Evolutionary conservation across 2,329 filamentous ascomycete genomes (phyloP).

Genomic region (Talaromyces amestolkiae): DNA sequence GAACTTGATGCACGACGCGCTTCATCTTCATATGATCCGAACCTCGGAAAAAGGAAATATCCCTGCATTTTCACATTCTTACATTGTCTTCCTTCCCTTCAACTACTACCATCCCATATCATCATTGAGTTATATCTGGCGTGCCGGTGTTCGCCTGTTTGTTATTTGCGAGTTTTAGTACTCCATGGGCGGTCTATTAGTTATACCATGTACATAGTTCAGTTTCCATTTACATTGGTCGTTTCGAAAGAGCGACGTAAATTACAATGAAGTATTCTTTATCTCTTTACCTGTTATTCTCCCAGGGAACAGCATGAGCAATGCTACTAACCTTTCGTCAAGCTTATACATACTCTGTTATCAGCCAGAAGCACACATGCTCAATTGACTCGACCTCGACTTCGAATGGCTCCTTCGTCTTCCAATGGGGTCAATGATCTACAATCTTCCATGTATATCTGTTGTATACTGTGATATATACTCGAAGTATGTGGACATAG

Average conservation of each 20-base stretch:
- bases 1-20: background rate
- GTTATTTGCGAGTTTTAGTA: background rate
- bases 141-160: slow-evolving; percentile 13
- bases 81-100: background rate
- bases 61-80: slow-evolving; percentile 10
- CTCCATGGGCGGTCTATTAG: slow-evolving; percentile 7
- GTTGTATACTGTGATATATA: background rate
- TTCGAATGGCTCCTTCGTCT: background rate
- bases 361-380: background rate
- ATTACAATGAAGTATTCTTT: background rate
- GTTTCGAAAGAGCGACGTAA: background rate
- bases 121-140: slow-evolving; percentile 5
- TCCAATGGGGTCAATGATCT: too few relatives aligned
- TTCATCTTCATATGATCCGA: background rate
- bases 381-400: background rate
- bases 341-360: background rate
- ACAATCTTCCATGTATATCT: background rate
- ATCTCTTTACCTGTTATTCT: background rate
- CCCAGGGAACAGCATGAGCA: background rate
- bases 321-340: background rate
- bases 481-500: background rate
- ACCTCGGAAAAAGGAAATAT: background rate
- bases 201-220: slow-evolving; percentile 15
- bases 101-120: background rate
- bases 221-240: background rate